Base-by-base conservation (phyloP, 495 filamentous ascomycete genomes). In the Alectoria sarmentosa region DNA sequence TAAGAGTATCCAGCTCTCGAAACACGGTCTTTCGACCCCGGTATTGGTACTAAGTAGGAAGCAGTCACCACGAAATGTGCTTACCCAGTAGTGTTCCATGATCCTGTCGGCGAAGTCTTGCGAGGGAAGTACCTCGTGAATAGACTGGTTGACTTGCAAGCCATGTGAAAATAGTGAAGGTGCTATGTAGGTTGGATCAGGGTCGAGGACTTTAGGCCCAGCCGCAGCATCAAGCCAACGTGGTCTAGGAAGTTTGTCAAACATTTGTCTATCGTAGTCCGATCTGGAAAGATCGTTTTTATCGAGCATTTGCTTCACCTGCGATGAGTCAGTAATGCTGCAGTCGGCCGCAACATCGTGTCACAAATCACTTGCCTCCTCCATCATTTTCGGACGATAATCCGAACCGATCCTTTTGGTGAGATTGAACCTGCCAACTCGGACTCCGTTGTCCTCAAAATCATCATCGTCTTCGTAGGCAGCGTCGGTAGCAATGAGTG, bases 401-500 rank as follows among this genome's bases (percentile, higher is more conserved):
- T 73, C 71, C 4, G 79, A 78, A 17, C 88, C 88, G 68, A 90
- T 84, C 26, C 88, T 80, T 69, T 91, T 88, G 1, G 84, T 89
- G 42, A 91, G 84, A 60, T 86, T 80, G 80, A 89, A 83, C 65
- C 81, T 86, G 11, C 89, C 88, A 61, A 91, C 76, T 64, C 80
- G 79, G 55, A 91, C 80, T 8, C 89, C 89, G 26, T 91, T 74
- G 70, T 92, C 89, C 62, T 86, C 77, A 21, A 89, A 71, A 59
- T 90, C 86, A 65, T 87, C 79, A 54, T 83, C 80, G 58, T 88
- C 83, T 52, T 86, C 85, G 67, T 90, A 90, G 6, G 83, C 84
- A 49, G 84, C 81, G 72, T 91, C 88, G 13, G 81, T 76, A 14
- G 82, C 76, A 23, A 83, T 82, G 56, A 88, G 48, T 1, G 71